phyloP scores from a whole-genome alignment of 2,329 filamentous ascomycete genomes.

The Fusarium papillatum region DNA sequence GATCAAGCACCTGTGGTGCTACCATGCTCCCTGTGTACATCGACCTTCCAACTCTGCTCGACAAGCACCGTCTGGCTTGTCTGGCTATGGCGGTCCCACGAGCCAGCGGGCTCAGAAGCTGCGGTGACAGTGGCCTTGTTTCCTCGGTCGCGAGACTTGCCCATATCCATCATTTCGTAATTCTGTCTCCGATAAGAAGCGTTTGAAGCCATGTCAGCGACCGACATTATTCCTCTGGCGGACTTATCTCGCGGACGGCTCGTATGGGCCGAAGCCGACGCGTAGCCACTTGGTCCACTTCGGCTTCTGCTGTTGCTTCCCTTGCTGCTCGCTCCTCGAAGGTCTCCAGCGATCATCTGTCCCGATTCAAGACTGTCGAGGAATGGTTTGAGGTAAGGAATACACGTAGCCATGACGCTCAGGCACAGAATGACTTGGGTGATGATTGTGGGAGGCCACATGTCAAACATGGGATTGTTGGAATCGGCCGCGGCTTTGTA shows the following conservation, averaged over 20 bases:
- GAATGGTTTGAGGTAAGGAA: conserved; percentile 40
- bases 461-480: conserved; percentile 29
- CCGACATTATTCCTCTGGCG: conserved; percentile 2
- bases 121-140: conserved; percentile 15
- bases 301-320: conserved; percentile 28
- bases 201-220: conserved; percentile 17
- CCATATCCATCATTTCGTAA: conserved; percentile 35
- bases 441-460: conserved; percentile 33
- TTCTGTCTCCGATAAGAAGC: conserved; percentile 27
- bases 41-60: conserved; percentile 33
- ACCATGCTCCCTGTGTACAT: conserved; percentile 29
- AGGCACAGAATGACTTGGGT: conserved; percentile 37
- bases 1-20: neutral
- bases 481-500: conserved; percentile 22
- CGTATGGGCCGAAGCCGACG: conserved; percentile 1
- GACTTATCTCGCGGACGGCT: conserved; percentile 1
- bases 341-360: conserved; percentile 34
- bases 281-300: conserved; percentile 11
- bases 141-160: conserved; percentile 6
- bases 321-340: conserved; percentile 21
- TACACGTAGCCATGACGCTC: conserved; percentile 36
- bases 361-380: conserved; percentile 39
- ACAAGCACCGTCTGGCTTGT: conserved; percentile 41
- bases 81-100: conserved; percentile 40
- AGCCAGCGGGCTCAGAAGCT: conserved; percentile 11